Percentiles rank a stretch among this genome's conserved stretches.
Conservation (phyloP, 2,329 filamentous ascomycete species). For the Fusarium chaquense region DNA sequence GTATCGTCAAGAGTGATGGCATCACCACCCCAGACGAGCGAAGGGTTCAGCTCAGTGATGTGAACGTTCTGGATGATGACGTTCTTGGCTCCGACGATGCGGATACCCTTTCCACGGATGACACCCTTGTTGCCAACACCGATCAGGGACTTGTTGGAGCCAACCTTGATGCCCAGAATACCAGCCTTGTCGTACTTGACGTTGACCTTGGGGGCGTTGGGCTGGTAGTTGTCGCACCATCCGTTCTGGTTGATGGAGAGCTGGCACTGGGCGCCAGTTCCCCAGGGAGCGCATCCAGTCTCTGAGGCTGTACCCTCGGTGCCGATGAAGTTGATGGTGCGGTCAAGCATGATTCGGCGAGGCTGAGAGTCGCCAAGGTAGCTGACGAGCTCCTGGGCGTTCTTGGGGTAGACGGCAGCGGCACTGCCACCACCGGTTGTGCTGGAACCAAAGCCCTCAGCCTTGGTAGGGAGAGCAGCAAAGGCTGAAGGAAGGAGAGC, state of each 20-base stretch:
- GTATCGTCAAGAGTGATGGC: conserved; percentile 65
- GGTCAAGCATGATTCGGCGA: conserved; percentile 69
- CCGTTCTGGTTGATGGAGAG: conserved; percentile 69
- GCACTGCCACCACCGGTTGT: conserved; percentile 71
- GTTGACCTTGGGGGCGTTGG: conserved; percentile 59
- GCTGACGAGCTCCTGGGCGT: conserved; percentile 66
- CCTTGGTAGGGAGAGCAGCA: conserved; percentile 50
- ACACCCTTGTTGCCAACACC: conserved; percentile 65
- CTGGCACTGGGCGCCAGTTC: conserved; percentile 66
- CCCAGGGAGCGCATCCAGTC: conserved; percentile 70
- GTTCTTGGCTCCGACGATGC: conserved; percentile 62
- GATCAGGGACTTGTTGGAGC: conserved; percentile 69
- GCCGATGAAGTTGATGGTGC: conserved; percentile 67
- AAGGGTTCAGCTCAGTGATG: conserved; percentile 66
- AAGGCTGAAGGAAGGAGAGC: conserved; percentile 38
- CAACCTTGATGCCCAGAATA: conserved; percentile 62
- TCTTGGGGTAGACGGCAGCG: conserved; percentile 64
- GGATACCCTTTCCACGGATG: conserved; percentile 69
- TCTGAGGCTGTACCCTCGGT: conserved; percentile 65
- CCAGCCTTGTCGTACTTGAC: conserved; percentile 66
- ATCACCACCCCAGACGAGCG: conserved; percentile 71
- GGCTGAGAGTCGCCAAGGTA: conserved; percentile 67
- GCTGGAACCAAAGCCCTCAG: conserved; percentile 60
- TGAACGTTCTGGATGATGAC: conserved; percentile 72
- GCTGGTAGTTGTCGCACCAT: conserved; percentile 71